Conservation (phyloP, 345 rosid genomes). For the Eucalyptus rudis region DNA sequence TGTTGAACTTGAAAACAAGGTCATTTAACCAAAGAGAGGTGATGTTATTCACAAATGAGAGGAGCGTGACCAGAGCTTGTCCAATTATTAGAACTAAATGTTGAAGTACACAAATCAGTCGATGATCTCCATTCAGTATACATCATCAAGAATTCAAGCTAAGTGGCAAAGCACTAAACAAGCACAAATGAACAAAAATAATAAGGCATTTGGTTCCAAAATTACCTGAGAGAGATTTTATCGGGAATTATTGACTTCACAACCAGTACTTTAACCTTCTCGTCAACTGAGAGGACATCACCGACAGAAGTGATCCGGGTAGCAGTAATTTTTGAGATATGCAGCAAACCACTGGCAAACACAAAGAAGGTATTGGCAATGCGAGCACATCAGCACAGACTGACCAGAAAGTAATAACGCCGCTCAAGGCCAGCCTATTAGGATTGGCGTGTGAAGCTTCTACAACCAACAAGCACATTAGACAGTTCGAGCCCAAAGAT, state of each 20-base stretch:
- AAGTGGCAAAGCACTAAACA: not conserved
- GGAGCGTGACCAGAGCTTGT: not conserved
- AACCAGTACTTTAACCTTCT: constrained; percentile 68
- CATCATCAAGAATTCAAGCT: not conserved
- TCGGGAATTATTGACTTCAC: constrained; percentile 63
- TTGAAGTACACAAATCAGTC: not conserved
- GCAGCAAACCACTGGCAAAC: constrained; percentile 72
- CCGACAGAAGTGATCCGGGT: constrained; percentile 36
- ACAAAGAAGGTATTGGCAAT: not conserved
- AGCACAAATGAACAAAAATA: not conserved
- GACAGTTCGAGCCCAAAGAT: not conserved
- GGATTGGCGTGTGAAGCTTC: not conserved
- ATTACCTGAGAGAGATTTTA: constrained; percentile 83
- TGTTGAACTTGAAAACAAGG: not conserved
- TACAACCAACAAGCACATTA: not conserved
- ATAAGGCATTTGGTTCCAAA: not conserved
- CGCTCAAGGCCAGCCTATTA: not conserved
- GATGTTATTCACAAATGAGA: not conserved
- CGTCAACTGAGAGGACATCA: constrained; percentile 59
- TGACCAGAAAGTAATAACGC: not conserved
- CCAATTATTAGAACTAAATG: not conserved
- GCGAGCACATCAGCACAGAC: not conserved
- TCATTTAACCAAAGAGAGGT: not conserved
- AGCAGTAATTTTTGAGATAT: constrained; percentile 66
- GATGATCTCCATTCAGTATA: not conserved